phyloP scores from a whole-genome alignment of 176 grass and related monocot genomes.

The Aegilops longissima region DNA sequence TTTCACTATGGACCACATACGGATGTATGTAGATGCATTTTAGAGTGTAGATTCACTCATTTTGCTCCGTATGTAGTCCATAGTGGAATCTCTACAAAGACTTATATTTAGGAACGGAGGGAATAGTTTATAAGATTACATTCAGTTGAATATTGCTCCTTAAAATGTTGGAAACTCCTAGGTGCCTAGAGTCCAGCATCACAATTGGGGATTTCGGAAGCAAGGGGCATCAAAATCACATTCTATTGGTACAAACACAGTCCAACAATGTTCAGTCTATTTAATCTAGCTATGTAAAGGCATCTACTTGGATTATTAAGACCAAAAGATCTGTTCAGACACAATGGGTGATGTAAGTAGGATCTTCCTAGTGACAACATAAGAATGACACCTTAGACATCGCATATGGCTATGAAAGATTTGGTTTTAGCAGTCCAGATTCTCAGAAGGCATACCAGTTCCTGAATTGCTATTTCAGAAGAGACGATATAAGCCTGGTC shows the following conservation, averaged over 20 bases:
- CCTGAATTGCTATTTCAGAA: background rate
- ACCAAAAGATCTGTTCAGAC: background rate
- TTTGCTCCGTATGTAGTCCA: too few relatives aligned
- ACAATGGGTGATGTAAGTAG: background rate
- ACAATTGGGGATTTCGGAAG: background rate
- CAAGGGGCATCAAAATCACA: background rate
- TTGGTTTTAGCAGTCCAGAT: background rate
- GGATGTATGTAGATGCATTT: too few relatives aligned
- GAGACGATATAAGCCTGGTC: background rate
- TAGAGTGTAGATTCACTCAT: too few relatives aligned
- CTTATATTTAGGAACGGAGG: too few relatives aligned
- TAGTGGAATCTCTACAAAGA: too few relatives aligned
- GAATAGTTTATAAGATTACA: constrained; percentile 13
- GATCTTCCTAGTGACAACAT: constrained; percentile 7
- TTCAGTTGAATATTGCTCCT: constrained; percentile 1
- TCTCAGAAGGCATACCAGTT: background rate
- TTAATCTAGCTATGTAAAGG: background rate
- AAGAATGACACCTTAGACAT: constrained; percentile 1
- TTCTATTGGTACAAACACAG: background rate
- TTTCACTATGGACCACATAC: too few relatives aligned
- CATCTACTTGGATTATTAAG: constrained; percentile 10
- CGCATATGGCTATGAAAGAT: background rate
- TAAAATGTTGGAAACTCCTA: constrained; percentile 9
- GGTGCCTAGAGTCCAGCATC: background rate
- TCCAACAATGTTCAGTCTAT: background rate